Evolutionary conservation across 495 filamentous ascomycete species (phyloP).

Genomic region (Ramalina intermedia): DNA sequence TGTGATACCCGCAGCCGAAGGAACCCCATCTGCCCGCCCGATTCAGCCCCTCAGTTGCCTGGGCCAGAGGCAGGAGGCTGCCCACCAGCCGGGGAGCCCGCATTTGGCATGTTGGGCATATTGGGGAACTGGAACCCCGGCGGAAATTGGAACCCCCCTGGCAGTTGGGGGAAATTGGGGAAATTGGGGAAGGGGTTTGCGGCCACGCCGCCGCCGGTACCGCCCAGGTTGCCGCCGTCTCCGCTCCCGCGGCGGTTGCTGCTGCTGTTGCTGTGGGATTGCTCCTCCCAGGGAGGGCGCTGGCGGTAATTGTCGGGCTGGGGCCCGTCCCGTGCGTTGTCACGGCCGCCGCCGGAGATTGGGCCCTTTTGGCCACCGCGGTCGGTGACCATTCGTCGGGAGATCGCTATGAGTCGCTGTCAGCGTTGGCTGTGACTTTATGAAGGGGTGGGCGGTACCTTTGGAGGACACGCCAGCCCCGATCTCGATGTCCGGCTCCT

Average conservation of each 20-base stretch:
- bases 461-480: constrained; percentile 94
- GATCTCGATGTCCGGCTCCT: constrained; percentile 98
- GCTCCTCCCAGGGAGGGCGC: constrained; percentile 23
- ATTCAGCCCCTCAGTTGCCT: no score
- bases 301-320: constrained; percentile 28
- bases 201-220: constrained; percentile 40
- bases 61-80: no score
- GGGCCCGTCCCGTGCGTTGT: constrained; percentile 16
- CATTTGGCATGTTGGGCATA: no score
- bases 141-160: constrained; percentile 57
- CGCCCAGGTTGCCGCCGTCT: constrained; percentile 25
- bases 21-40: no score
- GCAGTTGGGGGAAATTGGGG: constrained; percentile 43
- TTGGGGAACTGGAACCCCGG: constrained; percentile 44
- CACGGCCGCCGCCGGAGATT: constrained; percentile 46
- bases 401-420: constrained; percentile 44
- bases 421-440: neutral
- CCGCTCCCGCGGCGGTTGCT: neutral
- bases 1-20: no score
- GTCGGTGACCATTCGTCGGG: constrained; percentile 66
- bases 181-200: constrained; percentile 46
- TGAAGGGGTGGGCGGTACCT: constrained; percentile 22
- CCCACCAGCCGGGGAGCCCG: no score
- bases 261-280: constrained; percentile 1
- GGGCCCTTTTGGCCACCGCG: constrained; percentile 60